Evolutionary conservation across 768 basidiomycete species (phyloP), one percentile per base, ranked within the genome.

Genomic region (Aureoboletus auriporus): DNA sequence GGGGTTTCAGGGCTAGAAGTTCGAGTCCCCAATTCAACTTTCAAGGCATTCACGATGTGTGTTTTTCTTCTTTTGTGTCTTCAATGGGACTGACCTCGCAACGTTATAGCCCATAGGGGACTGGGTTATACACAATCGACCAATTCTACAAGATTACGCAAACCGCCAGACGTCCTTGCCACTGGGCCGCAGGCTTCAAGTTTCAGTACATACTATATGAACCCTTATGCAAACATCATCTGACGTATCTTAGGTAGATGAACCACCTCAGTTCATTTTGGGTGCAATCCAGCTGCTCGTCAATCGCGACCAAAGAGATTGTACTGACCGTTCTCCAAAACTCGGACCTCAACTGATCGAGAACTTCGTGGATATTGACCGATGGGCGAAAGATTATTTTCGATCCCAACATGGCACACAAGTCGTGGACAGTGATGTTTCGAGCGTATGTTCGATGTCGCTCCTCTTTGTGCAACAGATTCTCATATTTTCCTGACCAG

Each of bases 281-380:
- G 66, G 64, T 35, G 53, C 55, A 20, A 29, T 64, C 14, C 59
- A 68, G 33, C 44, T 66, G 7, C 66, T 66, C 33, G 64, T 44
- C 41, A 66, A 68, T 37, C 66, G 64, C 11, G 55, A 66, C 45
- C 40, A 20, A 28, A 10, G 17, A 4, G 45, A 36, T 5, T 44
- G 23, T 38, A 34, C 41, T n/a, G 55, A 59, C 35, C 42, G 17
- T 39, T 50, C 61, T 27, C 56, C 59, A 6, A 48, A 37, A 20
- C 59, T 66, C 2, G 66, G 64, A 5, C 64, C 64, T 23, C 66
- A 66, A 14, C 40, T 68, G 0, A 54, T 68, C 23, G 66, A 64
- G 35, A 66, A 66, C 34, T 68, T 64, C 42, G 59, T 60, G 37
- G 52, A 66, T 30, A 51, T 66, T 29, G 51, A 60, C 23, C 41